phyloP scores from a whole-genome alignment of 2,329 filamentous ascomycete genomes.

The Dactylonectria macrodidyma region DNA sequence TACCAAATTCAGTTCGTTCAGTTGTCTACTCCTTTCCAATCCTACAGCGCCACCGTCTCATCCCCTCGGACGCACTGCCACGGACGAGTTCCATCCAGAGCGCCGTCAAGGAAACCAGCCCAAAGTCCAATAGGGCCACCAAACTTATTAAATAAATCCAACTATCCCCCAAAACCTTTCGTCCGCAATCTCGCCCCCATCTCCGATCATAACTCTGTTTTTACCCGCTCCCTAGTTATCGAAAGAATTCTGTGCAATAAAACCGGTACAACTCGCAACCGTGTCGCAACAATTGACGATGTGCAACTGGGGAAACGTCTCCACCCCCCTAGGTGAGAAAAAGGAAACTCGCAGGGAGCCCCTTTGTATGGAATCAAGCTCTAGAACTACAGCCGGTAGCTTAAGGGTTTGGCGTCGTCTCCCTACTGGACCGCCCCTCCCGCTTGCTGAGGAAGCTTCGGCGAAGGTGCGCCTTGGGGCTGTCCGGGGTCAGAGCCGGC shows the following conservation, averaged over 20 bases:
- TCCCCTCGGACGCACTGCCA: not conserved
- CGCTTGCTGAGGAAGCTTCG: constrained; percentile 71
- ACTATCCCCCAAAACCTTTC: constrained; percentile 5
- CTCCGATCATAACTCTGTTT: constrained; percentile 10
- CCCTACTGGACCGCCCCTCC: constrained; percentile 60
- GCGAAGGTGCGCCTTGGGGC: constrained; percentile 63
- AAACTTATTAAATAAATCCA: constrained; percentile 26
- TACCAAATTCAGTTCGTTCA: not conserved
- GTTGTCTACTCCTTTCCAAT: not conserved
- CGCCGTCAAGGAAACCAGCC: not conserved
- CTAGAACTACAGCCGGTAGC: not conserved
- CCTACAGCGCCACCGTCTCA: not conserved
- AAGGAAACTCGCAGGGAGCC: constrained; percentile 20
- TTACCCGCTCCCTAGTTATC: constrained; percentile 17
- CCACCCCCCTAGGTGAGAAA: constrained; percentile 11
- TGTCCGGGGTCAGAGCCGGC: constrained; percentile 57
- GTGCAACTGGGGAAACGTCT: constrained; percentile 6
- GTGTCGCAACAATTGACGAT: constrained; percentile 18
- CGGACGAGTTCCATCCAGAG: not conserved
- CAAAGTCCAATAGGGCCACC: constrained; percentile 14
- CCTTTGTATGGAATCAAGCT: not conserved
- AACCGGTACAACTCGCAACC: constrained; percentile 18
- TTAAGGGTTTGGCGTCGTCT: constrained; percentile 58
- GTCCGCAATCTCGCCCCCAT: constrained; percentile 19
- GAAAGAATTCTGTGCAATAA: constrained; percentile 14